These are phyloP conservation scores for Claviceps capensis DNA, from an alignment of 2,329 filamentous ascomycete species.

Conservation along the genomic window DNA sequence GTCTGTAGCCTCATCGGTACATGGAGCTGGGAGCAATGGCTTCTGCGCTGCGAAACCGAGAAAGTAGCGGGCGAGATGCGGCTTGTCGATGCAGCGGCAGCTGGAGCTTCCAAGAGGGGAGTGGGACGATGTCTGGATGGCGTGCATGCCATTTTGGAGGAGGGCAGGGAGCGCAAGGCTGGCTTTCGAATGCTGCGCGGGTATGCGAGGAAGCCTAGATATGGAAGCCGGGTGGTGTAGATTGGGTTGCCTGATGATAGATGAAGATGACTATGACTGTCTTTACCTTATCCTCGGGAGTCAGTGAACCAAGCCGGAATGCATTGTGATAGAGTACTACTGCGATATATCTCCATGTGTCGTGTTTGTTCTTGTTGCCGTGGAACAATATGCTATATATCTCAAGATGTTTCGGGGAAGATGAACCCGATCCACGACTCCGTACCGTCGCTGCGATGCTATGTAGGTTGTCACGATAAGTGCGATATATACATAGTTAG, in stretches of 20 bases:
- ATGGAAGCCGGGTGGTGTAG: slow-evolving; percentile 23
- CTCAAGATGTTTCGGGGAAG: too few relatives aligned
- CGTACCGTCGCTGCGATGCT: too few relatives aligned
- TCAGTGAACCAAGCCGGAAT: too few relatives aligned
- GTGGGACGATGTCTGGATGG: slow-evolving; percentile 47
- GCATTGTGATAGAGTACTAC: too few relatives aligned
- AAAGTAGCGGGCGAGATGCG: slow-evolving; percentile 54
- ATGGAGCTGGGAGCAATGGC: slow-evolving; percentile 94
- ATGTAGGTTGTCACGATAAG: too few relatives aligned
- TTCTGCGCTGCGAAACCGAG: slow-evolving; percentile 76
- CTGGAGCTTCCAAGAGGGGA: slow-evolving; percentile 37
- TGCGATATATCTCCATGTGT: too few relatives aligned
- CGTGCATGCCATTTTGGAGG: slow-evolving; percentile 47
- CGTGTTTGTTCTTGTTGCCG: too few relatives aligned
- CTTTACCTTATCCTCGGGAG: too few relatives aligned
- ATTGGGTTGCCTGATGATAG: slow-evolving; percentile 16
- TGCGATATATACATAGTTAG: too few relatives aligned
- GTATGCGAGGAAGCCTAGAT: slow-evolving; percentile 48
- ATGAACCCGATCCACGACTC: too few relatives aligned
- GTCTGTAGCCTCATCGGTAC: slow-evolving; percentile 72
- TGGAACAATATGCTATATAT: too few relatives aligned
- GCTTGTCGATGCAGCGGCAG: slow-evolving; percentile 37
- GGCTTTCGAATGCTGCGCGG: slow-evolving; percentile 50
- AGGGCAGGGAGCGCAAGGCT: slow-evolving; percentile 44
- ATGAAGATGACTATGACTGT: not conserved